Conservation (phyloP, 345 rosid genomes). For the Camelina neglecta region DNA sequence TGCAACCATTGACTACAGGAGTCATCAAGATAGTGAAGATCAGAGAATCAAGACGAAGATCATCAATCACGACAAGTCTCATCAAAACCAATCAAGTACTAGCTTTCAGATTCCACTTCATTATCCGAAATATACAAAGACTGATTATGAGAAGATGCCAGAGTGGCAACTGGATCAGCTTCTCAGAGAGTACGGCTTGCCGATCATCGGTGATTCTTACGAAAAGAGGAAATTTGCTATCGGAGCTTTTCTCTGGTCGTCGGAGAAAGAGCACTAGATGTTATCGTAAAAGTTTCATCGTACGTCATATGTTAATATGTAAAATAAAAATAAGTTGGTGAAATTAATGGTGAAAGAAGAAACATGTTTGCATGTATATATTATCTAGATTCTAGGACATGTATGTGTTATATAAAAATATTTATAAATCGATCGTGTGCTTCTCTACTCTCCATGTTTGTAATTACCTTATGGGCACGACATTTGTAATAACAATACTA, state of each 20-base stretch:
- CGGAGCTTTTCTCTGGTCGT: constrained; percentile 74
- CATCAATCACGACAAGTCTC: neutral
- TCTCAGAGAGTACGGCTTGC: constrained; percentile 58
- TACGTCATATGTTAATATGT: constrained; percentile 5
- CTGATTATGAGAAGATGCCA: constrained; percentile 61
- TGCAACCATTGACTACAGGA: constrained; percentile 2
- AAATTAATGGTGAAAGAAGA: neutral
- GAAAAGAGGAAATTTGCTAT: constrained; percentile 61
- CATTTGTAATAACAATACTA: constrained; percentile 11
- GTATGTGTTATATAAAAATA: neutral
- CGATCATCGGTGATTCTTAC: constrained; percentile 48
- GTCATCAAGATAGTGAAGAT: constrained; percentile 24
- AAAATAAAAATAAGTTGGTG: constrained; percentile 11
- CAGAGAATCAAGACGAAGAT: constrained; percentile 16
- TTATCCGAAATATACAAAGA: constrained; percentile 60
- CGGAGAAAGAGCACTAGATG: constrained; percentile 25
- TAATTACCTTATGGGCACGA: constrained; percentile 29
- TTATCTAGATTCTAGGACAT: neutral
- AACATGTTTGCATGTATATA: constrained; percentile 10
- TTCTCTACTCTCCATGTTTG: constrained; percentile 18
- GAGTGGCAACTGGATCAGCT: constrained; percentile 66
- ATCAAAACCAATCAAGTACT: neutral
- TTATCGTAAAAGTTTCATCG: constrained; percentile 8
- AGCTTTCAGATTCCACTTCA: constrained; percentile 64
- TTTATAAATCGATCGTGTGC: neutral